A percentile compares a stretch with the other conserved stretches of the same genome.
Evolutionary conservation across 768 basidiomycete genomes (phyloP).

Genomic region (Lactifluus volemus): DNA sequence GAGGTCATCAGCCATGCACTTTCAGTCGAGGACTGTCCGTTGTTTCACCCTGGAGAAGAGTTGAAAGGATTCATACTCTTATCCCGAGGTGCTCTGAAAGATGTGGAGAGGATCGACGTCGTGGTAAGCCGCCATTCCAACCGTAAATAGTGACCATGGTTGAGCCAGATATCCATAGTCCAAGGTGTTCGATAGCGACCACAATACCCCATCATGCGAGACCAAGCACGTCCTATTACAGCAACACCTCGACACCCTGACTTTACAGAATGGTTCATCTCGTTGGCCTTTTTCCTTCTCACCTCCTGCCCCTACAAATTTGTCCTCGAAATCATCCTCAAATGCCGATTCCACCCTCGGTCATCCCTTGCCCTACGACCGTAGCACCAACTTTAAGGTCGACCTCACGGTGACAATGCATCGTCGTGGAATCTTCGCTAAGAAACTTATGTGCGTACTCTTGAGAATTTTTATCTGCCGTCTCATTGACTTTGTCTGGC

Average conservation of each 20-base stretch:
- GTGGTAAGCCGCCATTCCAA: neutral
- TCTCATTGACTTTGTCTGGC: neutral
- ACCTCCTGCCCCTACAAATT: neutral
- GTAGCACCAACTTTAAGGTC: neutral
- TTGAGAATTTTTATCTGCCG: neutral
- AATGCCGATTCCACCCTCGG: neutral
- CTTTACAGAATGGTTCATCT: neutral
- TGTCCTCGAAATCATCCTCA: neutral
- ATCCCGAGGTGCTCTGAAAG: neutral
- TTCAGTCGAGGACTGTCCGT: too few relatives aligned
- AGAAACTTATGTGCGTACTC: constrained; percentile 4
- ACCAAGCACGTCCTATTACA: neutral
- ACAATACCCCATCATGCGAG: neutral
- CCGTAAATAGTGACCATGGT: too few relatives aligned
- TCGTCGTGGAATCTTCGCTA: constrained; percentile 1
- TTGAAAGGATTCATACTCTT: constrained; percentile 2
- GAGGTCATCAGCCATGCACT: too few relatives aligned
- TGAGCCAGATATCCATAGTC: neutral
- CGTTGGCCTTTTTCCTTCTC: constrained; percentile 9
- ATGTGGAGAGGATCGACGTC: constrained; percentile 9
- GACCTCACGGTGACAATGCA: constrained; percentile 4
- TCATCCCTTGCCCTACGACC: neutral
- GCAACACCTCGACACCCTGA: neutral
- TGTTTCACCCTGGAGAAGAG: constrained; percentile 5
- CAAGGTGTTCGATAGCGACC: constrained; percentile 1